These are phyloP conservation scores for Xerophyta viscosa DNA, from an alignment of 106 monocot species.

Conservation along the genomic window DNA sequence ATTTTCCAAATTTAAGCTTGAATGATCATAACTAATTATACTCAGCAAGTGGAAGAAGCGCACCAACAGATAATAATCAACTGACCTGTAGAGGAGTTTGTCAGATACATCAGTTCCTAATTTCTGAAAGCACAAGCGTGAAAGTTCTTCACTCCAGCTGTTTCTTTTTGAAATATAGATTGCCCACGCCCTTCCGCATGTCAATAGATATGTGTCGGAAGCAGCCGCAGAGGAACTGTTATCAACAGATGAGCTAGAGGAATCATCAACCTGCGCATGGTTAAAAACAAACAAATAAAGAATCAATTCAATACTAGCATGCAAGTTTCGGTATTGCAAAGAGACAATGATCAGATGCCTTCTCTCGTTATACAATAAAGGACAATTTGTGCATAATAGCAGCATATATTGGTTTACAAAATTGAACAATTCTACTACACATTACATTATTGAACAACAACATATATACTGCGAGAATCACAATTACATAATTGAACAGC, in stretches of 20 bases:
- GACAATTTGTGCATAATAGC: no score
- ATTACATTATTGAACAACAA: no score
- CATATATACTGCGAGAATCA: no score
- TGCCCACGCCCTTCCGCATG: conserved; percentile 80
- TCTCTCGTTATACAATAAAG: no score
- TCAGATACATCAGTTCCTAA: conserved; percentile 13
- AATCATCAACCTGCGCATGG: conserved; percentile 21
- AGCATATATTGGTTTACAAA: no score
- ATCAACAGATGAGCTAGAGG: conserved; percentile 8
- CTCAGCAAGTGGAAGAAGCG: no score
- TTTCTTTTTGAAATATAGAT: conserved; percentile 56
- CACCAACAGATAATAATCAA: not conserved
- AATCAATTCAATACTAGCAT: not conserved
- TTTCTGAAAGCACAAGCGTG: conserved; percentile 41
- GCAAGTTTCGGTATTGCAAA: not conserved
- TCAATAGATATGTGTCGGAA: conserved; percentile 48
- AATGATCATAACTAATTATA: no score
- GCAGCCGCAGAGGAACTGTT: conserved; percentile 10
- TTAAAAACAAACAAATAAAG: not conserved
- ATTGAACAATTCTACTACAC: no score
- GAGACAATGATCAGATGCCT: no score
- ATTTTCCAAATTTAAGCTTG: no score
- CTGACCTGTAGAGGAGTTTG: conserved; percentile 78
- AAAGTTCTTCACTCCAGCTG: conserved; percentile 47
- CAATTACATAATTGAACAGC: no score